Evolutionary conservation across 768 basidiomycete genomes (phyloP).

Genomic region (Russula olivacea): DNA sequence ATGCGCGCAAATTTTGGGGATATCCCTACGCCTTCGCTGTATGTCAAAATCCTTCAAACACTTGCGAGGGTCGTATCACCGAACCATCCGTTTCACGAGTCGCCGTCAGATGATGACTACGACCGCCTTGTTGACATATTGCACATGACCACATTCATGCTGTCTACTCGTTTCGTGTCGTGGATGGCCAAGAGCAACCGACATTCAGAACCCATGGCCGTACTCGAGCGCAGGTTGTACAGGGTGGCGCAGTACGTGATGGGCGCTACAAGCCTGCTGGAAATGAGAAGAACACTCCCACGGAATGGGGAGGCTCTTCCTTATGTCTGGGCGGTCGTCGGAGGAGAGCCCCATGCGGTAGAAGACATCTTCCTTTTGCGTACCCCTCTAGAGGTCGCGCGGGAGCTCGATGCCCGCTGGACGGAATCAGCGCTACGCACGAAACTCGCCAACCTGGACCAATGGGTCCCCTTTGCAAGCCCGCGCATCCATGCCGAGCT

Average conservation of each 20-base stretch:
- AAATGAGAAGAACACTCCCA: slow-evolving; percentile 10
- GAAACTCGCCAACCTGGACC: slow-evolving; percentile 2
- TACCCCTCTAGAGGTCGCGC: slow-evolving; percentile 15
- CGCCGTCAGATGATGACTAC: slow-evolving; percentile 5
- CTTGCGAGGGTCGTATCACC: slow-evolving; percentile 6
- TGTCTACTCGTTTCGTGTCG: slow-evolving; percentile 17
- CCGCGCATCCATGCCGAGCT: slow-evolving; percentile 21
- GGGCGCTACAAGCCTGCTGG: slow-evolving; percentile 17
- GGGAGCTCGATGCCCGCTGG: slow-evolving; percentile 20
- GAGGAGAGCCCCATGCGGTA: slow-evolving; percentile 8
- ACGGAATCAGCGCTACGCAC: slow-evolving; percentile 13
- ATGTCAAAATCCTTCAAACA: slow-evolving; percentile 12
- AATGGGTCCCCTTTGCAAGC: slow-evolving; percentile 12
- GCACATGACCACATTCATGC: slow-evolving; percentile 17
- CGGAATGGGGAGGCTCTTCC: neutral
- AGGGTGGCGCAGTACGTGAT: slow-evolving; percentile 19
- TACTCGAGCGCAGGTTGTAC: slow-evolving; percentile 17
- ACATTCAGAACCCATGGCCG: slow-evolving; percentile 7
- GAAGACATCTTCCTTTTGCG: slow-evolving; percentile 20
- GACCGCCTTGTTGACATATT: slow-evolving; percentile 14
- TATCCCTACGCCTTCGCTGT: slow-evolving; percentile 4
- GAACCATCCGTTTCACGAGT: neutral
- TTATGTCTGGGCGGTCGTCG: slow-evolving; percentile 16
- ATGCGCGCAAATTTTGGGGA: slow-evolving; percentile 16
- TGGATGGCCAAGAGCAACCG: slow-evolving; percentile 5